Conservation (phyloP, 31 red algal species). For the Odonthalia washingtoniensis region DNA sequence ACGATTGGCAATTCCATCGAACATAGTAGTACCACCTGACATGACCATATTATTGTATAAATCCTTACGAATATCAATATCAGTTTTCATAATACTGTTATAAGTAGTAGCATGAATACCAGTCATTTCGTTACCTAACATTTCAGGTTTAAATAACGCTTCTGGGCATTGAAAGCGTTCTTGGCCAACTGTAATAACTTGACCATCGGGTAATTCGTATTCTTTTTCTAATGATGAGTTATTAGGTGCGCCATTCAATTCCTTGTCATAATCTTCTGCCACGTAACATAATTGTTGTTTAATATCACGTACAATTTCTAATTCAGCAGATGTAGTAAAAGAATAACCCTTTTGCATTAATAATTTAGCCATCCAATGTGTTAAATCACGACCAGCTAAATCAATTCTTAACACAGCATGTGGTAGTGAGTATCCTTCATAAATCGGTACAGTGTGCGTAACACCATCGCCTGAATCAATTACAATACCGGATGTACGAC, state of each 20-base stretch:
- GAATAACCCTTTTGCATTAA: constrained; percentile 93
- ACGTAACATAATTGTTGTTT: constrained; percentile 96
- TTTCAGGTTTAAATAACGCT: constrained; percentile 95
- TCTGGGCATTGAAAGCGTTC: constrained; percentile 99
- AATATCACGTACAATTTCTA: constrained; percentile 93
- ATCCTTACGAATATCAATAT: constrained; percentile 99
- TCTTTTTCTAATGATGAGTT: constrained; percentile 60
- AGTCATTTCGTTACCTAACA: constrained; percentile 92
- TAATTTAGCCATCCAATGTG: constrained; percentile 94
- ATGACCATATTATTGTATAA: constrained; percentile 98
- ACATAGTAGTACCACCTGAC: constrained; percentile 99
- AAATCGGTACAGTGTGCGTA: constrained; percentile 98
- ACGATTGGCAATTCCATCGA: constrained; percentile 90
- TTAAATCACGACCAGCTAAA: constrained; percentile 98
- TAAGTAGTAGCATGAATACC: constrained; percentile 89
- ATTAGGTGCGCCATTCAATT: no score
- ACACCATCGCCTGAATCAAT: constrained; percentile 99
- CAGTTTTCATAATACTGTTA: constrained; percentile 99
- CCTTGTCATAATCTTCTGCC: constrained; percentile 89
- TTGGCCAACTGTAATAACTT: constrained; percentile 92
- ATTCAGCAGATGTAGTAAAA: constrained; percentile 99
- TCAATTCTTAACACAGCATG: constrained; percentile 98
- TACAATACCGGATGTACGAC: constrained; percentile 99
- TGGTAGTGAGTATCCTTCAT: constrained; percentile 92
- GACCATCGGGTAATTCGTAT: constrained; percentile 99